A percentile compares a stretch with the other conserved stretches of the same genome.
Conservation (phyloP, 164 flowering plant genomes). For the Umbilicus rupestris region DNA sequence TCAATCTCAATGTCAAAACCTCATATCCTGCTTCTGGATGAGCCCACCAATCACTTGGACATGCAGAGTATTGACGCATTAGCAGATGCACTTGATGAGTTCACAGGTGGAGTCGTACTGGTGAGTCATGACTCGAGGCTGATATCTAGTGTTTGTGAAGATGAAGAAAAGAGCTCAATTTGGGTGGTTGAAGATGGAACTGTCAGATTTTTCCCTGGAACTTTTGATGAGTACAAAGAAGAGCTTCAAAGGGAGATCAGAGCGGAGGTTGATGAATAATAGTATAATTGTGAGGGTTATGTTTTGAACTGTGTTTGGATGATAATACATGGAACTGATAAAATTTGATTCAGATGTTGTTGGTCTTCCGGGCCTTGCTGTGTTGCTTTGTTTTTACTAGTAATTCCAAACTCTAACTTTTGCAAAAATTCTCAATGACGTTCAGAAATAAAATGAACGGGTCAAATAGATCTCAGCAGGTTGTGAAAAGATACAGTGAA, state of each 20-base stretch:
- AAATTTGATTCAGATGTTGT: too few species aligned
- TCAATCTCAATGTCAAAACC: constrained; percentile 85
- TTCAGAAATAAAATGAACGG: too few species aligned
- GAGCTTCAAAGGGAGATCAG: constrained; percentile 55
- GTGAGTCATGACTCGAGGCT: constrained; percentile 79
- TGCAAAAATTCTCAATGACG: too few species aligned
- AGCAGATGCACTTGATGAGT: constrained; percentile 74
- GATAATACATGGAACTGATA: too few species aligned
- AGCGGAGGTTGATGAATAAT: constrained; percentile 68
- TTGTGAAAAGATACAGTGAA: too few species aligned
- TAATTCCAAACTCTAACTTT: too few species aligned
- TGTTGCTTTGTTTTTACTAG: too few species aligned
- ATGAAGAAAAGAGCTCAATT: constrained; percentile 65
- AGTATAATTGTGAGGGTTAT: too few species aligned
- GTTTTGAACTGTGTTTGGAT: too few species aligned
- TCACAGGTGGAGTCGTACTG: constrained; percentile 72
- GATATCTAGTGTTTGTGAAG: constrained; percentile 74
- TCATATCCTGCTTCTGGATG: constrained; percentile 56
- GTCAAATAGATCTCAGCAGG: too few species aligned
- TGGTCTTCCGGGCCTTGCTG: too few species aligned
- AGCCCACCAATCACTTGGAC: constrained; percentile 69
- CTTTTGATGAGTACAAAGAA: constrained; percentile 73
- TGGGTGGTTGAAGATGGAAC: constrained; percentile 77
- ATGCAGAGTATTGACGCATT: constrained; percentile 87
- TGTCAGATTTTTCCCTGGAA: constrained; percentile 36